Conservation (phyloP, 2,329 filamentous ascomycete genomes). For the Calycina herbarum region DNA sequence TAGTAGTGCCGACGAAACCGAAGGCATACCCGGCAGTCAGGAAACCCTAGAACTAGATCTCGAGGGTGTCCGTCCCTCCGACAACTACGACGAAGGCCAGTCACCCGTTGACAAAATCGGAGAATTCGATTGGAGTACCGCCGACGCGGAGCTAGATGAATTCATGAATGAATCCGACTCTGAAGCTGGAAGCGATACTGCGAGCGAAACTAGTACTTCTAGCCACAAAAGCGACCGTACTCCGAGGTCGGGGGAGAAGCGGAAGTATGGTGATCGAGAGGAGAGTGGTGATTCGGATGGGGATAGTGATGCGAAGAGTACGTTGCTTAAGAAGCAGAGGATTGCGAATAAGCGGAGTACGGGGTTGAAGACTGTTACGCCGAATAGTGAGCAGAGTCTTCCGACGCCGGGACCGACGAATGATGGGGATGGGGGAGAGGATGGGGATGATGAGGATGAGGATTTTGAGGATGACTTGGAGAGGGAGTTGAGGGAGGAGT, state of each 20-base stretch:
- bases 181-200: slow-evolving; percentile 44
- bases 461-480: slow-evolving; percentile 57
- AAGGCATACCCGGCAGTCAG: slow-evolving; percentile 33
- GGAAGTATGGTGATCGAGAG: slow-evolving; percentile 37
- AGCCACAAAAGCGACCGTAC: slow-evolving; percentile 25
- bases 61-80: slow-evolving; percentile 49
- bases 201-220: slow-evolving; percentile 25
- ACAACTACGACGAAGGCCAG: slow-evolving; percentile 50
- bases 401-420: slow-evolving; percentile 45
- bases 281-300: slow-evolving; percentile 41
- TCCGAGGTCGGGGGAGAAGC: slow-evolving; percentile 31
- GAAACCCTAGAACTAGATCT: slow-evolving; percentile 41
- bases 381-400: slow-evolving; percentile 43
- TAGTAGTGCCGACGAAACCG: slow-evolving; percentile 29
- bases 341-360: slow-evolving; percentile 49
- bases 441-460: slow-evolving; percentile 39
- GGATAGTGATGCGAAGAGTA: slow-evolving; percentile 50
- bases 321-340: slow-evolving; percentile 53
- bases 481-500: slow-evolving; percentile 49
- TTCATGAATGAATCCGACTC: slow-evolving; percentile 60
- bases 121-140: slow-evolving; percentile 60
- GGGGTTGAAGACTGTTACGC: slow-evolving; percentile 47
- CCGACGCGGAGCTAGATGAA: slow-evolving; percentile 73
- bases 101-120: slow-evolving; percentile 58
- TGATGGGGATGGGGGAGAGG: slow-evolving; percentile 46